phyloP scores from a whole-genome alignment of 345 rosid genomes.

The Eutrema yunnanense region DNA sequence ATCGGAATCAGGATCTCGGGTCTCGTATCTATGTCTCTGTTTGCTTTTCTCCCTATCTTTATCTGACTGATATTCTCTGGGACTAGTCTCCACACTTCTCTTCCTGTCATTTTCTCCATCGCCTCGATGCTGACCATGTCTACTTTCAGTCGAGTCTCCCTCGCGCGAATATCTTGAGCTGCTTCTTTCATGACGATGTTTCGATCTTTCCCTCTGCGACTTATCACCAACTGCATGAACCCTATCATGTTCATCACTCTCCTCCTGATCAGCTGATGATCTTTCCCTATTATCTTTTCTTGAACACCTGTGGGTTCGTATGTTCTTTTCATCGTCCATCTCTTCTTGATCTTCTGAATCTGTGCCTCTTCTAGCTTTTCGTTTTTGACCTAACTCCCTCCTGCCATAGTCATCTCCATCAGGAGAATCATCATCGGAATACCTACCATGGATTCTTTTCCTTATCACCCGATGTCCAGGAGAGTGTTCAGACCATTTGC shows the following conservation, averaged over 20 bases:
- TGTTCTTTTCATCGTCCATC: conserved; percentile 11
- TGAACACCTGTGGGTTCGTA: conserved; percentile 27
- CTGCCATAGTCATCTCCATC: conserved; percentile 17
- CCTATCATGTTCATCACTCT: conserved; percentile 5
- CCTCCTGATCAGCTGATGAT: conserved; percentile 23
- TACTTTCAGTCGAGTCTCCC: conserved; percentile 2
- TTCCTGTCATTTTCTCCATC: not conserved
- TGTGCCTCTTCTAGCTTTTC: not conserved
- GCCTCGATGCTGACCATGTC: conserved; percentile 4
- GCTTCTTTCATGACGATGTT: conserved; percentile 13
- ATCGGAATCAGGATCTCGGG: not conserved
- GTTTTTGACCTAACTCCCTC: not conserved
- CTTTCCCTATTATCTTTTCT: conserved; percentile 19
- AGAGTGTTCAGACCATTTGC: conserved; percentile 30
- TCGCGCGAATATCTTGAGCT: conserved; percentile 15
- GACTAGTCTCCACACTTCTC: conserved; percentile 2
- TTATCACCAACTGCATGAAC: conserved; percentile 10
- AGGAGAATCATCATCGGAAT: conserved; percentile 25
- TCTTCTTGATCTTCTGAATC: conserved; percentile 14
- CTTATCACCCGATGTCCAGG: conserved; percentile 12
- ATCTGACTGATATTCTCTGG: not conserved
- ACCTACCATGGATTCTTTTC: conserved; percentile 21
- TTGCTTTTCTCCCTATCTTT: conserved; percentile 7
- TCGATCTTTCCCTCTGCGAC: conserved; percentile 15
- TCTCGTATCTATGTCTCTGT: conserved; percentile 1